These are phyloP conservation scores for Claviceps citrina DNA, from an alignment of 2,329 filamentous ascomycete genomes.

Conservation along the genomic window DNA sequence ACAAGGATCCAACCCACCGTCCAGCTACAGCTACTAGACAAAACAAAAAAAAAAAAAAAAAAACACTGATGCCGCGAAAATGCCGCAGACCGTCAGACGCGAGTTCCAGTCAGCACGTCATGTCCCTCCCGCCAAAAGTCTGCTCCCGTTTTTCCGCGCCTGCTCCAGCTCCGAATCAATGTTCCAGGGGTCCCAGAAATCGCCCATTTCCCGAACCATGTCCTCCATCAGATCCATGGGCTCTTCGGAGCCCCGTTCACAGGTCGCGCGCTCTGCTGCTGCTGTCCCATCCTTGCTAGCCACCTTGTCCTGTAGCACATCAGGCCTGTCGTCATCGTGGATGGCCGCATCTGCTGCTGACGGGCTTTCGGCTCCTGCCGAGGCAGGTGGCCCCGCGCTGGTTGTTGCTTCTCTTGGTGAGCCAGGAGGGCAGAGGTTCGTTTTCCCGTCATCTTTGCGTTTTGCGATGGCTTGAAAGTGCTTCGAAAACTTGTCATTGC, in stretches of 20 bases:
- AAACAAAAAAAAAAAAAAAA: too few species aligned
- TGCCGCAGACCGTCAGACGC: background rate
- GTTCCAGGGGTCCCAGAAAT: constrained; percentile 20
- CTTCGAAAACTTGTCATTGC: constrained; percentile 25
- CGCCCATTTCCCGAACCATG: constrained; percentile 22
- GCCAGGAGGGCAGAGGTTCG: constrained; percentile 22
- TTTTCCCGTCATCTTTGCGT: constrained; percentile 18
- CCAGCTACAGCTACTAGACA: too few species aligned
- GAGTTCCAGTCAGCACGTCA: background rate
- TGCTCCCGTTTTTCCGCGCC: constrained; percentile 10
- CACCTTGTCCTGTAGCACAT: background rate
- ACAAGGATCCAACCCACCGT: too few species aligned
- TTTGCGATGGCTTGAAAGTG: constrained; percentile 32
- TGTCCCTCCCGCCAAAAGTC: too few species aligned
- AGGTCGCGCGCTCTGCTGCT: background rate
- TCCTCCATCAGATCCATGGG: constrained; percentile 22
- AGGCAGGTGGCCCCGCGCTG: constrained; percentile 13
- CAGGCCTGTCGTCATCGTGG: background rate
- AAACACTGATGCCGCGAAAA: background rate
- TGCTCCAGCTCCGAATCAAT: constrained; percentile 21
- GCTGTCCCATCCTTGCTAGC: background rate
- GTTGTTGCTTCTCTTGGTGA: constrained; percentile 20
- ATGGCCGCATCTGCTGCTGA: constrained; percentile 11
- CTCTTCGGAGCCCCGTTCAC: constrained; percentile 14
- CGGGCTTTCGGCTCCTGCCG: constrained; percentile 14